Evolutionary conservation across 495 filamentous ascomycete species (phyloP), one percentile per base, ranked within the genome.

Genomic region (Podospora didyma): DNA sequence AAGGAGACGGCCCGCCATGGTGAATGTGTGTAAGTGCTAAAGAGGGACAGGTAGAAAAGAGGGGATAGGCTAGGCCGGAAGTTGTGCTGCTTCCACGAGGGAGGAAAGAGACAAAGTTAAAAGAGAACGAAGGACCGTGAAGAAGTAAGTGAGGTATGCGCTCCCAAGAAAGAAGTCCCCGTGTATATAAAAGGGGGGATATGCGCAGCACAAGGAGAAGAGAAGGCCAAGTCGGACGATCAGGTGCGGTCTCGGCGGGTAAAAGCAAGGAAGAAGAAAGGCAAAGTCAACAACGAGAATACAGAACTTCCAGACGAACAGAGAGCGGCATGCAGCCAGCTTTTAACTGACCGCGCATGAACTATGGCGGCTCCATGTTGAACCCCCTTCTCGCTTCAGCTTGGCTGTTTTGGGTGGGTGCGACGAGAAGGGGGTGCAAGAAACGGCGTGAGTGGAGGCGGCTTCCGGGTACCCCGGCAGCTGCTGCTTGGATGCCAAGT

Each of bases 1-100:
- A 16, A 69, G 54, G 48, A 68, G 41, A 54, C 62, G 57, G 56
- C 62, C 62, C 19, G 63, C 67, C 69, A 71, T 69, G 49, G 34
- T 63, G n/a, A 37, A 44, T 9, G 39, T 44, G 23, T 49, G 39
- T 22, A 19, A 26, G 50, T 58, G 12, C 41, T 35, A 34, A 47
- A 37, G 28, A 53, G 45, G 21, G 26, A 58, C 31, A 34, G 54
- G 42, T 49, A 34, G 17, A 51, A 58, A 53, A 7, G 56, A 58
- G 50, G 47, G 42, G 22, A 47, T 21, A 49, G 23, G 48, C 49
- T 49, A 41, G 7, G 9, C 20, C 17, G 39, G n/a, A 17, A 16
- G 14, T 19, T n/a, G 35, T 24, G 39, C 21, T 26, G 37, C 17
- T 39, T 17, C 34, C 28, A 14, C 35, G 35, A 16, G 28, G 39